phyloP scores from a whole-genome alignment of 2,329 filamentous ascomycete genomes.

The Clonostachys chloroleuca region DNA sequence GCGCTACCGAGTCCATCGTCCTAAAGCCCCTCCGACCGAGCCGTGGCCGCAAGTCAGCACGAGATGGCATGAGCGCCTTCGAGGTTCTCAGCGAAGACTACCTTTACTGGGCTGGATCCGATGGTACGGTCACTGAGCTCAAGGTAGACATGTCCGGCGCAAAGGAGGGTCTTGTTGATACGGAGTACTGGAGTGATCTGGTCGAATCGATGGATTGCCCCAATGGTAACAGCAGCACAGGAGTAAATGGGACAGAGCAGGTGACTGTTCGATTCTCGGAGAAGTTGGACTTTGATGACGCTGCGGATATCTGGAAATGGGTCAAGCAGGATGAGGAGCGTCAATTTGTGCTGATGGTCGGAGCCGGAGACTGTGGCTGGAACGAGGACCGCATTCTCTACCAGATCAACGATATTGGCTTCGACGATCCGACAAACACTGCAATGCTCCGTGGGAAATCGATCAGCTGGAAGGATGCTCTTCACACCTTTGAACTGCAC shows the following conservation, averaged over 20 bases:
- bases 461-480: background rate
- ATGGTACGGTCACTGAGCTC: background rate
- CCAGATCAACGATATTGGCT: background rate
- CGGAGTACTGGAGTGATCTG: background rate
- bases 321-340: background rate
- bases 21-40: too few relatives aligned
- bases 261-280: background rate
- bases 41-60: background rate
- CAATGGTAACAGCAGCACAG: background rate
- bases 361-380: background rate
- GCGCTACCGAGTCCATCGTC: too few relatives aligned
- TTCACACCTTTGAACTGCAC: conserved; percentile 1
- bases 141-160: background rate
- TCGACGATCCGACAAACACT: background rate
- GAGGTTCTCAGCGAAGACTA: background rate
- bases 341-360: conserved; percentile 1
- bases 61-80: background rate
- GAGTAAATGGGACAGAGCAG: background rate
- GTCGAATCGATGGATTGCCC: conserved; percentile 1
- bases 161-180: background rate
- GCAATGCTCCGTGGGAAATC: background rate
- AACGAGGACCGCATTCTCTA: conserved; percentile 1
- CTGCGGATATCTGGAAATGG: conserved; percentile 1
- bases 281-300: background rate
- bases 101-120: background rate